Evolutionary conservation across 2,329 filamentous ascomycete species (phyloP), one percentile per base, ranked within the genome.

Genomic region (Nigrospora osmanthi): DNA sequence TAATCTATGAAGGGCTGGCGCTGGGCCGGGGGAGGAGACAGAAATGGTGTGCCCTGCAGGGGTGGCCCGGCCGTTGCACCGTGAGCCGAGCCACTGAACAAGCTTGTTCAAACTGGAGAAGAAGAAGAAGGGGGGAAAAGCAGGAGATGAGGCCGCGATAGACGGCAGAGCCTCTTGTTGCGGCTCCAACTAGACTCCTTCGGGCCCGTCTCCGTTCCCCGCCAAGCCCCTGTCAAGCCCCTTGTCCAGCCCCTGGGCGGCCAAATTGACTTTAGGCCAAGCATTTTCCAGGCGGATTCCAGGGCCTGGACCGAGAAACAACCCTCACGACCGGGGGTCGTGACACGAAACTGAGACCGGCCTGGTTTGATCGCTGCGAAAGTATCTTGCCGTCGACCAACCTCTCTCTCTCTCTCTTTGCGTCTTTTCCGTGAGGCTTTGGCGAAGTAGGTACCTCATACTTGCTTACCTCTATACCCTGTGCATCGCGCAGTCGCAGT

Each of bases 261-360:
- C 30, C 31, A 40, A 40, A 33, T 40, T 40, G 31, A 34, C 39
- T 40, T 34, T 33, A 14, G 39, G 39, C 39, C 39, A 40, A 40
- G 39, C 39, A 34, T 40, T 40, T 28, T 7, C 23, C 5, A 10
- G 19, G 23, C 23, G 39, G 15, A 34, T 33, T 32, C 39, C 39
- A 30, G 34, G 31, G 39, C 34, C 39, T 32, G 38, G 16, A 19
- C 37, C 37, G 5, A 38, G 17, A 34, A 33, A 40, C 15, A 15
- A 12, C n/a, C 7, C 15, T n/a, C 23, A 34, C 39, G 16, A 40
- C 32, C 39, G 30, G 23, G 23, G 23, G 31, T 34, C 39, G 17
- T 28, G 15, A 40, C 23, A 19, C 39, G 11, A 32, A 14, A 33
- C 28, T 32, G 39, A 40, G 39, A 40, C 39, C 6, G 30, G 30